phyloP scores from a whole-genome alignment of 2,329 filamentous ascomycete genomes.

The Botryosphaeria dothidea region DNA sequence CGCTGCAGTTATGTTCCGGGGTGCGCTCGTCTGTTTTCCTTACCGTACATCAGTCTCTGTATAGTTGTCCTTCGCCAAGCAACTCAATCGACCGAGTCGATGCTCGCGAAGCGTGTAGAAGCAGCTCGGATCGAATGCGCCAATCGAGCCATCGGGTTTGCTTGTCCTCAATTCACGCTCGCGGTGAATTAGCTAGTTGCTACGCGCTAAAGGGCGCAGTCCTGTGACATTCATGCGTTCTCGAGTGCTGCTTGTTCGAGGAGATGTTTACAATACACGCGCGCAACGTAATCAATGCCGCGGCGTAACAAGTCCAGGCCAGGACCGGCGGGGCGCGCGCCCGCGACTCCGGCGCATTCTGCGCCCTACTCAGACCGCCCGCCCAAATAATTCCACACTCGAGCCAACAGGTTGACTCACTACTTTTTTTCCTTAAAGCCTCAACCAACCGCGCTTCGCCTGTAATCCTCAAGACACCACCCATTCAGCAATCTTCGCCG shows the following conservation, averaged over 20 bases:
- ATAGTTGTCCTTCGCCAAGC: background rate
- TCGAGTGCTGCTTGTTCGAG: background rate
- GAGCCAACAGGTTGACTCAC: constrained; percentile 4
- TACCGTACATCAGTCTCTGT: background rate
- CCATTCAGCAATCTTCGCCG: constrained; percentile 21
- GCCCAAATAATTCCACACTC: constrained; percentile 3
- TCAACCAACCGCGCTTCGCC: constrained; percentile 5
- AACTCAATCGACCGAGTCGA: background rate
- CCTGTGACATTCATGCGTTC: background rate
- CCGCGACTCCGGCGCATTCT: constrained; percentile 1
- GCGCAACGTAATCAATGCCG: background rate
- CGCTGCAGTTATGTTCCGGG: too few species aligned
- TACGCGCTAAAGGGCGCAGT: background rate
- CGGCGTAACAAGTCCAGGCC: background rate
- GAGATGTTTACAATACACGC: background rate
- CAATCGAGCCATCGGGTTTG: background rate
- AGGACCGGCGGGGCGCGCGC: background rate
- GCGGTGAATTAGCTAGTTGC: background rate
- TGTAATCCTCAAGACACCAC: constrained; percentile 20
- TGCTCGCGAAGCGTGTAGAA: background rate
- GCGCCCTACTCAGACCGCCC: background rate
- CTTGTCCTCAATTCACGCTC: background rate
- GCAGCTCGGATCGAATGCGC: background rate
- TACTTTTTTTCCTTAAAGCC: background rate
- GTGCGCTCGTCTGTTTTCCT: background rate